Conservation (phyloP, 345 rosid species). For the Trapa bicornis region DNA sequence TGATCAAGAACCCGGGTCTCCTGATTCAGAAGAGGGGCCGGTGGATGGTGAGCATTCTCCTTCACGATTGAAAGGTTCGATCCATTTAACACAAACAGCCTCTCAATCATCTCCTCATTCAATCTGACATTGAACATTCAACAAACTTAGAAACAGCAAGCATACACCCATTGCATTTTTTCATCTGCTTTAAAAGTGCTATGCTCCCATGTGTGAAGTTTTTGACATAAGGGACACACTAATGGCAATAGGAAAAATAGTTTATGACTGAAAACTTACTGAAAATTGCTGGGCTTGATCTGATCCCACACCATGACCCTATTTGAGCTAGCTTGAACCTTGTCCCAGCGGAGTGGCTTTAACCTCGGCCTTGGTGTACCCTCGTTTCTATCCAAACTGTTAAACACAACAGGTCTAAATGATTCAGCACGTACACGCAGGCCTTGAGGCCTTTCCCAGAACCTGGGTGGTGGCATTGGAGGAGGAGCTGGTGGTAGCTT, state of each 20-base stretch:
- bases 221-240: background rate
- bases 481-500: conserved; percentile 75
- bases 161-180: background rate
- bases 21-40: conserved; percentile 23
- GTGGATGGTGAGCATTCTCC: conserved; percentile 26
- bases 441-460: conserved; percentile 41
- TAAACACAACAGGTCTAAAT: conserved; percentile 21
- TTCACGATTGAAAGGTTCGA: conserved; percentile 28
- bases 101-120: conserved; percentile 97
- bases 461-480: conserved; percentile 43
- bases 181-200: background rate
- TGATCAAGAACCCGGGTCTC: conserved; percentile 80
- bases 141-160: background rate
- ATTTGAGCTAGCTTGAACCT: conserved; percentile 85
- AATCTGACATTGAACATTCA: conserved; percentile 36
- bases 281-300: conserved; percentile 75
- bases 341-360: conserved; percentile 96
- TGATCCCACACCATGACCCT: conserved; percentile 97
- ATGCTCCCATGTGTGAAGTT: background rate
- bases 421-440: conserved; percentile 31
- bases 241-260: background rate
- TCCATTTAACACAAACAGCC: conserved; percentile 56
- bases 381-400: conserved; percentile 24
- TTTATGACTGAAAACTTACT: conserved; percentile 35
- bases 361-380: conserved; percentile 53